Evolutionary conservation across 2,329 filamentous ascomycete species (phyloP), one percentile per base, ranked within the genome.

Genomic region (Catunica adiposa): DNA sequence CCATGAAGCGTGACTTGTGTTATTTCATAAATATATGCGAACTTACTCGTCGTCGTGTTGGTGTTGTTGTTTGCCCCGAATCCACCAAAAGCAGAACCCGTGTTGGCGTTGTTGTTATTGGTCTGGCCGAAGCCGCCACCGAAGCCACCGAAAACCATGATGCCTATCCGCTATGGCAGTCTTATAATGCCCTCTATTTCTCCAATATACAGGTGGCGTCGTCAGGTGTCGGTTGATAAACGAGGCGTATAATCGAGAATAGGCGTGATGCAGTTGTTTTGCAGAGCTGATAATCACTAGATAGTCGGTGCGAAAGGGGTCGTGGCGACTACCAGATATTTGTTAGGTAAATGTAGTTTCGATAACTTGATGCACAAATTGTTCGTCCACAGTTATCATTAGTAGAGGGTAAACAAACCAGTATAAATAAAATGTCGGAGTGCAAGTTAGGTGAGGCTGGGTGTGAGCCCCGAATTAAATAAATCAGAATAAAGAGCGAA

Each of bases 131-230:
- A 64, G 64, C 73, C 72, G 57, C 73, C 72, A 57, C 69, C 69
- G 63, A 74, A 74, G 60, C 73, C 71, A 61, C 73, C 72, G 62
- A 78, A 77, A 63, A 77, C 77, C 77, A 80, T 80, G 64, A 29
- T 50, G 31, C 31, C 34, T 22, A 38, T 38, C 11, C n/a, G 31
- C 20, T 15, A 29, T 22, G 9, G 50, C 23, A 52, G 23, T 29
- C 20, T 11, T 5, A 34, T 11, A 51, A 29, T 7, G 38, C 38
- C 11, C 5, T 34, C 11, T 5, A 34, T 34, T 5, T 34, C 5
- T 34, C 11, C 29, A 34, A 34, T 11, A 11, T 34, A 11, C 11
- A 11, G 29, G 29, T 34, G 29, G 29, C 29, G 29, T 11, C 11
- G 11, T 34, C 29, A 11, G 5, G 5, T 34, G 29, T 5, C 29